Evolutionary conservation across 2,329 filamentous ascomycete species (phyloP), one percentile per base, ranked within the genome.

Genomic region (Exophiala lecanii-corni): DNA sequence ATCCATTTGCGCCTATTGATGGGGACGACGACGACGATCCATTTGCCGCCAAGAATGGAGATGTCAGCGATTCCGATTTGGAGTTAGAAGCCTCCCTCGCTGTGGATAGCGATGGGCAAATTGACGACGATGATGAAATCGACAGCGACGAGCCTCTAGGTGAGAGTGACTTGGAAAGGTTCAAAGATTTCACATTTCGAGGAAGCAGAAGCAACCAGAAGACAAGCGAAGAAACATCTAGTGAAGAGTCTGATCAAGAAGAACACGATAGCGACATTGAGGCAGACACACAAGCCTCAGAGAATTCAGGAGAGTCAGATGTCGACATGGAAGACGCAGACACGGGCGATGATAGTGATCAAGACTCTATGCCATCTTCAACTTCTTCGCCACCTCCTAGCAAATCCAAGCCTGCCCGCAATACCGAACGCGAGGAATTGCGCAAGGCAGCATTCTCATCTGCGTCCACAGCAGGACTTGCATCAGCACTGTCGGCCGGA

Each of bases 401-500:
- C 28, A 10, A 16, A 5, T 19, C 5, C 4, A 50, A 41, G 21
- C 21, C 50, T 16, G 23, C 40, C 12, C 43, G 39, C 10, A 47
- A 42, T 25, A 10, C 46, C 5, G 67, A 69, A 39, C 77, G 78
- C 15, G 75, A 75, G 9, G 76, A 84, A 43, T 67, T 89, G 18
- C 44, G 40, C 34, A 76, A 78, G 45, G 79, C 78, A 55, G 72
- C 88, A 50, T 81, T 89, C 72, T 75, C 71, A 26, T 72, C 82
- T 25, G 79, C 84, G 44, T 79, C 85, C 51, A 82, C 82, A 7
- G 43, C 50, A 58, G 75, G 70, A 3, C 75, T 87, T 26, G 72
- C 82, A 5, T 75, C 78, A 13, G 80, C 78, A 6, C 69, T 84
- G 30, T 76, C 77, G 2, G 73, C 82, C 58, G 82, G 84, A 1